Conservation (phyloP, 768 basidiomycete genomes). For the Lactifluus pinguis region DNA sequence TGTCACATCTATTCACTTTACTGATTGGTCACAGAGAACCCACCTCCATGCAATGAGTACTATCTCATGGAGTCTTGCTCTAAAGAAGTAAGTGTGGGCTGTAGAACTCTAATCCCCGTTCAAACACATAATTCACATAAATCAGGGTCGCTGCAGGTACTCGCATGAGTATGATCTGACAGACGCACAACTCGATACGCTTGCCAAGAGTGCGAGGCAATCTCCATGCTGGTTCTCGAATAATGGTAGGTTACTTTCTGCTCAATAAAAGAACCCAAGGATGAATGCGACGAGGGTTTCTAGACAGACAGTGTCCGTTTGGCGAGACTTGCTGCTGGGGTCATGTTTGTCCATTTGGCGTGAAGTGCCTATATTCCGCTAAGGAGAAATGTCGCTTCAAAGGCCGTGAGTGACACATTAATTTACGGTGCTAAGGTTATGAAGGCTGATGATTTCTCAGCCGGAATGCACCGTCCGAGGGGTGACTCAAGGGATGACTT, state of each 20-base stretch:
- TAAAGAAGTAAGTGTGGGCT: conserved; percentile 41
- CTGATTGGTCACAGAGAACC: conserved; percentile 45
- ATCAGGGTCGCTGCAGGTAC: conserved; percentile 57
- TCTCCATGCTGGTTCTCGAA: conserved; percentile 81
- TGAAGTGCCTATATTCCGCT: conserved; percentile 46
- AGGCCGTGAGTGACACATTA: conserved; percentile 38
- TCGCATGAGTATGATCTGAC: conserved; percentile 73
- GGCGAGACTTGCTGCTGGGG: conserved; percentile 77
- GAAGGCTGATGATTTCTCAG: conserved; percentile 20
- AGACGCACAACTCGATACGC: conserved; percentile 58
- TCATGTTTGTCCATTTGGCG: conserved; percentile 69
- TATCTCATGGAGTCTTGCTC: conserved; percentile 73
- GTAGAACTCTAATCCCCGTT: neutral
- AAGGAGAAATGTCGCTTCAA: conserved; percentile 88
- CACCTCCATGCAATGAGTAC: conserved; percentile 79
- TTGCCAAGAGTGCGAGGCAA: conserved; percentile 73
- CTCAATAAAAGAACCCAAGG: neutral
- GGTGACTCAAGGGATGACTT: no score
- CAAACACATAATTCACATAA: neutral
- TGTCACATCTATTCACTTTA: conserved; percentile 4
- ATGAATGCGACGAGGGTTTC: neutral
- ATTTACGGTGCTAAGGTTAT: neutral
- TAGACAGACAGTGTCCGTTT: conserved; percentile 67
- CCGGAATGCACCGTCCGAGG: conserved; percentile 32
- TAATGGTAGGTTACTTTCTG: conserved; percentile 41